Conservation (phyloP, 2,329 filamentous ascomycete species). For the Diaporthe eres region DNA sequence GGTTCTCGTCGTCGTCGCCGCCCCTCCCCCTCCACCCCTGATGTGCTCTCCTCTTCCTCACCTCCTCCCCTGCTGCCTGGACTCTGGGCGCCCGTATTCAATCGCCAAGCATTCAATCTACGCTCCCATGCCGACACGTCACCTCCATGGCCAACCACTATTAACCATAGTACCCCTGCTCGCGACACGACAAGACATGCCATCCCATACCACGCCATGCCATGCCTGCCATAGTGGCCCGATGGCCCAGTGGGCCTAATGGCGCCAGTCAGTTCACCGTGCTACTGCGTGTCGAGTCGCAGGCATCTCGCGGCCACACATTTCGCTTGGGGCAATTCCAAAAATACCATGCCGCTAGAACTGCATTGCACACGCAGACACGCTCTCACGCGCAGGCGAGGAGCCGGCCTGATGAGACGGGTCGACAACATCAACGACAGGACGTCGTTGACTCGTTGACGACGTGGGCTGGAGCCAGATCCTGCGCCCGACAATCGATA, state of each 20-base stretch:
- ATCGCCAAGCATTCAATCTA: constrained; percentile 17
- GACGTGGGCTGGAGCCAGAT: neutral
- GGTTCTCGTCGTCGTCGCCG: neutral
- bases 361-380: neutral
- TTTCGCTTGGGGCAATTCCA: constrained; percentile 11
- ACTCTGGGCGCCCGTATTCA: constrained; percentile 25
- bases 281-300: constrained; percentile 13
- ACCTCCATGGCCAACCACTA: neutral
- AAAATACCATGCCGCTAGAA: constrained; percentile 26
- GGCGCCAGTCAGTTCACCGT: constrained; percentile 15
- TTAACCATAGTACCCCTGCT: neutral
- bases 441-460: neutral
- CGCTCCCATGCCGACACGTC: constrained; percentile 23
- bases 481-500: constrained; percentile 8
- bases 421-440: neutral
- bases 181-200: constrained; percentile 5
- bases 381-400: too few relatives aligned
- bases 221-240: neutral
- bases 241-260: neutral
- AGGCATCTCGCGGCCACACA: constrained; percentile 6
- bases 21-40: too few relatives aligned
- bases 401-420: neutral
- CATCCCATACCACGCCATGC: constrained; percentile 2
- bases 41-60: neutral
- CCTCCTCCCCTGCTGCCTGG: constrained; percentile 15